Percentiles rank a stretch among this genome's conserved stretches.
These are phyloP conservation scores for Aspergillus sp. DNA, from an alignment of 2,329 filamentous ascomycete genomes.

Conservation along the genomic window DNA sequence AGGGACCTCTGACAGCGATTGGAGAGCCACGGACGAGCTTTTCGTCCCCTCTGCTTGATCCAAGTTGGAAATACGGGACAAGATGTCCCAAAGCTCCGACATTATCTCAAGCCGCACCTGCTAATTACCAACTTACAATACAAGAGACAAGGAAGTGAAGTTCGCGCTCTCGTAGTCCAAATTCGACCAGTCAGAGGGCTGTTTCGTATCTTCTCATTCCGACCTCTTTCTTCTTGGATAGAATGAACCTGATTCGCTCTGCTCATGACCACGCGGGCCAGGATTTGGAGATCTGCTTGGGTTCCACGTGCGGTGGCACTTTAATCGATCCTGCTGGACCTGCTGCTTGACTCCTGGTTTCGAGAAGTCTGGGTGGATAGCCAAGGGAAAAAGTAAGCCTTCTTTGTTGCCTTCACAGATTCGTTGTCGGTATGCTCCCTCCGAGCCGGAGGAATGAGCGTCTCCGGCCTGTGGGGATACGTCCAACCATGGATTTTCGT, in stretches of 20 bases:
- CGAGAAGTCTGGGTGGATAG: slow-evolving; percentile 1
- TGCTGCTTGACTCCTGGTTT: slow-evolving; percentile 4
- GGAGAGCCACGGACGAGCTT: slow-evolving; percentile 5
- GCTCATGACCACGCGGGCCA: slow-evolving; percentile 8
- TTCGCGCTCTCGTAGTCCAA: background rate
- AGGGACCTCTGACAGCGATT: slow-evolving; percentile 6
- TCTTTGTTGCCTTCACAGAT: background rate
- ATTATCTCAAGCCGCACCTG: slow-evolving; percentile 2
- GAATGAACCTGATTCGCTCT: slow-evolving; percentile 1
- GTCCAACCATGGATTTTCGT: background rate
- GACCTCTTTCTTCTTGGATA: background rate
- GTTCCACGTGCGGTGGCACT: slow-evolving; percentile 20
- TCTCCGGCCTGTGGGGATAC: background rate
- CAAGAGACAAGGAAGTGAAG: background rate
- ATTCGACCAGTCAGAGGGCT: background rate
- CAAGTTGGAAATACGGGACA: slow-evolving; percentile 1
- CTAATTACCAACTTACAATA: background rate
- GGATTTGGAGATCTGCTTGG: slow-evolving; percentile 17
- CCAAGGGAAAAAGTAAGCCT: background rate
- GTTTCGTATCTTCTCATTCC: background rate
- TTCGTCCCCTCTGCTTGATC: slow-evolving; percentile 13
- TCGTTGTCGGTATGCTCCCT: background rate
- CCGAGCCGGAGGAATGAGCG: background rate
- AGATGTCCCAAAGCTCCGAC: slow-evolving; percentile 8
- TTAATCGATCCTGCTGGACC: slow-evolving; percentile 20